Evolutionary conservation across 495 filamentous ascomycete genomes (phyloP).

Genomic region (Aspergillus indologenus): DNA sequence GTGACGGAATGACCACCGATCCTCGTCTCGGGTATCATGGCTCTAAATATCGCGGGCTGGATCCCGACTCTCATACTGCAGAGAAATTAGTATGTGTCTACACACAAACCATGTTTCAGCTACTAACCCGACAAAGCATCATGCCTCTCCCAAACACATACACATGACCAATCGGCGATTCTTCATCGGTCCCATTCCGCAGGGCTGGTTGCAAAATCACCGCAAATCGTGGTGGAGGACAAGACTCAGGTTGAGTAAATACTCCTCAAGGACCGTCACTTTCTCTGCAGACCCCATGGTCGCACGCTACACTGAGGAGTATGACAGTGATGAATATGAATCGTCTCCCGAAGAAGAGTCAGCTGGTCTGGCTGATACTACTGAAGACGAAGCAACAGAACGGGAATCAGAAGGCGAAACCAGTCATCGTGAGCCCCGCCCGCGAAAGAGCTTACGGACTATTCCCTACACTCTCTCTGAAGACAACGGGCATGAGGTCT

Average conservation of each 20-base stretch:
- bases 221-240: slow-evolving; percentile 61
- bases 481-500: slow-evolving; percentile 1
- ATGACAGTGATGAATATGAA: slow-evolving; percentile 35
- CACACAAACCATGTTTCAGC: not conserved
- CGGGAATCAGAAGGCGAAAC: slow-evolving; percentile 19
- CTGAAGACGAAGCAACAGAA: slow-evolving; percentile 19
- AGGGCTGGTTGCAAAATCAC: slow-evolving; percentile 65
- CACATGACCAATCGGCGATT: slow-evolving; percentile 60
- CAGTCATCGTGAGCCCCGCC: slow-evolving; percentile 7
- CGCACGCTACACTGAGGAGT: slow-evolving; percentile 33
- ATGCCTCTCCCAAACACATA: slow-evolving; percentile 61
- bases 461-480: slow-evolving; percentile 12
- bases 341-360: slow-evolving; percentile 26
- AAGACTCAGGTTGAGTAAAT: slow-evolving; percentile 51
- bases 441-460: slow-evolving; percentile 6
- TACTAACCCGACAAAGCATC: slow-evolving; percentile 39
- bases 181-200: slow-evolving; percentile 68
- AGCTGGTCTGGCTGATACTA: slow-evolving; percentile 21
- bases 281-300: slow-evolving; percentile 50
- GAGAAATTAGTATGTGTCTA: slow-evolving; percentile 49
- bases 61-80: slow-evolving; percentile 49
- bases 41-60: slow-evolving; percentile 32
- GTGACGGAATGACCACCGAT: slow-evolving; percentile 19
- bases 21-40: slow-evolving; percentile 20
- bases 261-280: slow-evolving; percentile 53